Base-by-base conservation (phyloP, 2,329 filamentous ascomycete species). In the Calonectria montana region DNA sequence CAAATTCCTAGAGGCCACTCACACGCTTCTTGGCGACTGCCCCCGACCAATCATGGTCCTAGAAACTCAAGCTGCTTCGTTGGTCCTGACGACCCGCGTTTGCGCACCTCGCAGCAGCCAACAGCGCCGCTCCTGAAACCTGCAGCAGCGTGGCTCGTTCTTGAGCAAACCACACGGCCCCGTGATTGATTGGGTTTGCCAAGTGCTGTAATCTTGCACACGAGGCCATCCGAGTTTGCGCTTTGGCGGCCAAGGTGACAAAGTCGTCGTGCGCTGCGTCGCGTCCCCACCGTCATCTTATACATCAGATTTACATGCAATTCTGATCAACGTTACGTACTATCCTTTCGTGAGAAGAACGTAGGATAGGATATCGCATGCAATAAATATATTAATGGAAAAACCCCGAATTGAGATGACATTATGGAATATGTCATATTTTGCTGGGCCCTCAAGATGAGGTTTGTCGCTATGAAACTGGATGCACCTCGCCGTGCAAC, bases 61-160 rank as follows among this genome's bases (percentile, higher is more conserved):
- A 39, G 31, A 39, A 57, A 39, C n/a, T 37, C 31, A 15, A 21
- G n/a, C 15, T 57, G 31, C 50, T 43, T 23, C 25, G 50, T 35
- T 64, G 67, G 57, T n/a, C 53, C 45, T 70, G 45, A 61, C 57
- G 47, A 61, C 41, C 63, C 35, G 48, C 39, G 68, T 68, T 50
- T 71, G 76, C 71, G 71, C 68, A 71, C 47, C 31, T 69, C 73
- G 68, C 63, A 70, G 69, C 64, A 31, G 18, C 45, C 39, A 53
- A 13, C 39, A 53, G 8, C 48, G 37, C 71, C 65, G 68, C 63
- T 72, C 68, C 71, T 72, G 70, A 73, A 71, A 74, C 70, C 43
- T 70, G 63, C 69, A 70, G 69, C 35, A 37, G 35, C 21, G 41
- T 29, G 47, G 39, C 35, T 59, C 35, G 12, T 50, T 50, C 41